Evolutionary conservation across 2,329 filamentous ascomycete species (phyloP), one percentile per base, ranked within the genome.

Genomic region (Periconia macrospinosa): DNA sequence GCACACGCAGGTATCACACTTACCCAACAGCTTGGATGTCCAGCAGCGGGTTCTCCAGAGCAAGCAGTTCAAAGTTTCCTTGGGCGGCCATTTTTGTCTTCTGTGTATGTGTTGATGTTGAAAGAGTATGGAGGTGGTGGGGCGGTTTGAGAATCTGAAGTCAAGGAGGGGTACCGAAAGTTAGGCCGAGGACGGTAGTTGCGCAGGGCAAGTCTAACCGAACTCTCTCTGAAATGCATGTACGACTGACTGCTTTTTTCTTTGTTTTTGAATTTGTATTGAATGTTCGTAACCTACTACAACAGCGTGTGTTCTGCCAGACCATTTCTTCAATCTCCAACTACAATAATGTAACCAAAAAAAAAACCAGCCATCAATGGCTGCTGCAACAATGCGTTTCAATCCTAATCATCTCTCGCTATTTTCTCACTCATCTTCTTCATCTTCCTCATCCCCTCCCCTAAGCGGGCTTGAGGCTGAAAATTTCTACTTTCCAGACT

Each of bases 31-130:
- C 94, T 80, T 97, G 93, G 76, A 99, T 99, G 75, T 99, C 93
- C 69, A 99, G 89, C 68, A 99, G 87, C 76, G 94, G 94, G 79
- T 99, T 99, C 88, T 97, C 94, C 70, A 99, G 80, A 78, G 89
- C 94, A 72, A 97, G 84, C 70, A 99, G 89, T 77, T 90, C 83
- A 81, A 89, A 97, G 78, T 92, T 88, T 79, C 92, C 89, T 67
- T 77, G 73, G 66, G 87, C 76, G 72, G 90, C 83, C 91, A 96
- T 96, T 70, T 68, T 79, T 41, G 40, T 27, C 8, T n/a, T 15
- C 7, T 33, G 43, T 10, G 18, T 9, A 7, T 30, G 43, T 10
- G 9, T 11, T 42, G 17, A 20, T 42, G 41, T 42, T 7, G 6
- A 15, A 5, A 15, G 19, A 42, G 48, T 37, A 43, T 41, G 33